Base-by-base conservation (phyloP, 2,329 filamentous ascomycete genomes). In the Trichoderma atroviride region DNA sequence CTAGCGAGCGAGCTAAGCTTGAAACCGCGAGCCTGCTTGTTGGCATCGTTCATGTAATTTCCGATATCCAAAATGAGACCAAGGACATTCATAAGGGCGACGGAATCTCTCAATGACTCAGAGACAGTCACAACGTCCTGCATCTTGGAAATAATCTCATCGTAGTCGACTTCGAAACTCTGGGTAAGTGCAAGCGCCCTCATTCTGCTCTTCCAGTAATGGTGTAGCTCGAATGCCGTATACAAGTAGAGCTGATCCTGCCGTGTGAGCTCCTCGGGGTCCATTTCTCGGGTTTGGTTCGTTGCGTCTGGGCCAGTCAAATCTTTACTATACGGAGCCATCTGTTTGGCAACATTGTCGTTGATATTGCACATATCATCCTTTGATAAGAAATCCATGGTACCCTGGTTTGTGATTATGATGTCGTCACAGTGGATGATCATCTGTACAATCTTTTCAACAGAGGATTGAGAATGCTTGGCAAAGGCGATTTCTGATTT, bases 41-140 rank as follows among this genome's bases (percentile, higher is more conserved):
- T 98, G 68, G 94, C 91, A 78, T 98, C 96, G 84, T 99, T 99
- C 96, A 99, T 99, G 86, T 97, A 99, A 81, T 99, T 99, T 80
- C 96, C 96, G 77, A 99, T 97, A 79, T 97, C 95, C 75, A 99
- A 84, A 80, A 99, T 99, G 71, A 98, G 86, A 70, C 95, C 94
- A 69, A 99, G 88, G 58, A 99, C 94, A 73, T 97, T 97, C 91
- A 98, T 97, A 75, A 99, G 83, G 31, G 93, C 92, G 31, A 97
- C 93, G 1, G 94, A 97, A 77, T 97, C 94, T 59, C 95, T 89
- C 67, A 99, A 83, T 11, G 93, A 92, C 81, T 98, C 95, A 5
- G 94, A 95, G 10, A 97, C 94, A 35, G 84, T 83, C 43, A 96
- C 92, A n/a, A 99, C 89, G 71, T 96, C 90, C 73, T 91, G 90